Base-by-base conservation (phyloP, 1,284 basidiomycete species). In the Afroboletus lepidellus region DNA sequence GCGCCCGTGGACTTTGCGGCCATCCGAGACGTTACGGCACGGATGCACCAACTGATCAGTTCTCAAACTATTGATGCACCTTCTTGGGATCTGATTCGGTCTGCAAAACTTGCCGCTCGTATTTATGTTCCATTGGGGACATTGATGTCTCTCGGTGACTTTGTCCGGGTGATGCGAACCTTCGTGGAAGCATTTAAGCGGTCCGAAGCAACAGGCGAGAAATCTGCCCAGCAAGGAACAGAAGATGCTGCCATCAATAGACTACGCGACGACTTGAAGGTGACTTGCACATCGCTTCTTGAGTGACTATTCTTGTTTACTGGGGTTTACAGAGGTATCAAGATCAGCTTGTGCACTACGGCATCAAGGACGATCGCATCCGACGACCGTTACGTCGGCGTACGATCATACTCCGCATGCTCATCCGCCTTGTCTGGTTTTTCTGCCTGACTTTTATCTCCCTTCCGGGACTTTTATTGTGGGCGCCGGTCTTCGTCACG, bases 71-170 rank as follows among this genome's bases (percentile, higher is more conserved):
- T 92, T 41, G 87, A 92, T 58, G 84, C 90, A 1, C 92, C 91
- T 20, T 87, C 86, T 8, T 94, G 92, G 90, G 78, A 84, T 56
- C 71, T 88, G 21, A 77, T 92, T 36, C 81, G 88, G 37, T 80
- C 78, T 15, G 85, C 86, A 15, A 91, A 91, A 64, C 75, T 88
- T 33, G 87, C 90, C 3, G 77, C 87, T 13, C 72, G 86, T 21
- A 84, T 94, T 30, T 94, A 94, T 62, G 90, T 83, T 1, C 91
- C 91, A 1, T 72, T 93, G 7, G 92, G 91, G 36, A 93, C 92
- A 11, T 74, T 72, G 11, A 90, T 94, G 85, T 80, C 77, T 48
- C 74, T 94, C 9, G 90, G 90, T 4, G 87, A 93, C 65, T 83
- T 90, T 64, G 84, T 93, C 23, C 80, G 90, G n/a, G 77, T 90